Percentiles rank a stretch among this genome's conserved stretches.
Evolutionary conservation across 2,329 filamentous ascomycete species (phyloP).

Genomic region (Calonectria hongkongensis): DNA sequence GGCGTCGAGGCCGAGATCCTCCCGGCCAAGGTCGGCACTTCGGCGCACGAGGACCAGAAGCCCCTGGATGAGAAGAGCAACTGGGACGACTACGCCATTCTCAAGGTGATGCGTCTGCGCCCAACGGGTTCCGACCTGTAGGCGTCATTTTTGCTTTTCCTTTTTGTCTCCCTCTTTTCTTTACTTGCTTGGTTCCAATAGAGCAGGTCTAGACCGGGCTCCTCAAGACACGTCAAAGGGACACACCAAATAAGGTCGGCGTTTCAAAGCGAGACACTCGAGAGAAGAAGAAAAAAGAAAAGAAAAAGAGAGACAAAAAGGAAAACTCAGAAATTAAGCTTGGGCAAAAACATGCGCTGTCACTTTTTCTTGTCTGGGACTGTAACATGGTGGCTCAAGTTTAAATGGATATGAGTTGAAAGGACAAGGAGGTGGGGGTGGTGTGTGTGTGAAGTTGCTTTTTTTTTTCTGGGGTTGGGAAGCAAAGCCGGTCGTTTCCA

Average conservation of each 20-base stretch:
- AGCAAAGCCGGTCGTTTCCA: conserved; percentile 26
- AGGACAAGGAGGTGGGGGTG: neutral
- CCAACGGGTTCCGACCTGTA: conserved; percentile 21
- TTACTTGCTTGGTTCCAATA: conserved; percentile 15
- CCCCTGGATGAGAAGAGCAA: conserved; percentile 25
- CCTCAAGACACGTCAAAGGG: conserved; percentile 3
- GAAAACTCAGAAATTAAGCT: neutral
- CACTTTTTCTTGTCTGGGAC: neutral
- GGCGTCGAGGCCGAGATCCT: conserved; percentile 49
- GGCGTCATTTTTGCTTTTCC: neutral
- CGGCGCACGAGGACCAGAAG: conserved; percentile 17
- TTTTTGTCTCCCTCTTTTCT: neutral
- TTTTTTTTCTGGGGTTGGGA: conserved; percentile 1
- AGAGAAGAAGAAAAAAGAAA: neutral
- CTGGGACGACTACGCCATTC: conserved; percentile 33
- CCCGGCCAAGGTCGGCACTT: conserved; percentile 29
- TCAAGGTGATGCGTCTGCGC: conserved; percentile 37
- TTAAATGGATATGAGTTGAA: conserved; percentile 14
- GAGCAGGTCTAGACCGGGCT: neutral
- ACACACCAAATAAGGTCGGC: neutral
- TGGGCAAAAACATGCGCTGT: neutral
- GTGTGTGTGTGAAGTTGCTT: conserved; percentile 11
- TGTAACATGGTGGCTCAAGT: conserved; percentile 10
- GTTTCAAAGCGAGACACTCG: conserved; percentile 6
- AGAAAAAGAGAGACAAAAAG: neutral